These are phyloP conservation scores for Schizophyllum amplum DNA, from an alignment of 1,284 basidiomycete species.

Conservation along the genomic window DNA sequence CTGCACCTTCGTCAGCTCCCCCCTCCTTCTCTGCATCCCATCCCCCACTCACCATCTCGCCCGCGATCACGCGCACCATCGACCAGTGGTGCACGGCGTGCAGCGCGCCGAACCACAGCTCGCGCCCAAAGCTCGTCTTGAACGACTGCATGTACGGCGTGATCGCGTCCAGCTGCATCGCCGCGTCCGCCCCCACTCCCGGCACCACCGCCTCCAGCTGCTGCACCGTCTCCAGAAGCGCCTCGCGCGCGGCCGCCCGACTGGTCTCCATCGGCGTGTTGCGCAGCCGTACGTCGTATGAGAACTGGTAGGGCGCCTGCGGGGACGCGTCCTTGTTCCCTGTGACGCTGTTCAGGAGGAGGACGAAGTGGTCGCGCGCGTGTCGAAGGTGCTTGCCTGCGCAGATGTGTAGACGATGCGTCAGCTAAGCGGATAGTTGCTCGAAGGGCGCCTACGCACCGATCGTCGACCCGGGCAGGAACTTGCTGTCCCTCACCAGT, in stretches of 20 bases:
- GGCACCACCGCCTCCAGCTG: conserved; percentile 48
- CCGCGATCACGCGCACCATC: conserved; percentile 76
- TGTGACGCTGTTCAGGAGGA: conserved; percentile 50
- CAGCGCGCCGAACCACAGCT: conserved; percentile 81
- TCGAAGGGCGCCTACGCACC: conserved; percentile 32
- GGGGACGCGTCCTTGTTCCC: conserved; percentile 42
- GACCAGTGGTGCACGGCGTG: conserved; percentile 85
- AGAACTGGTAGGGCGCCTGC: conserved; percentile 16
- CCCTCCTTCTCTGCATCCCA: conserved; percentile 33
- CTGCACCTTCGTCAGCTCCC: conserved; percentile 25
- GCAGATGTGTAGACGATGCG: conserved; percentile 5
- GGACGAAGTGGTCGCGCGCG: conserved; percentile 70
- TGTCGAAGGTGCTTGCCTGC: conserved; percentile 77
- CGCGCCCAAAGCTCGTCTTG: conserved; percentile 71
- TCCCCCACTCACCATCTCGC: conserved; percentile 55
- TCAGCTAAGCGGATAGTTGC: not conserved
- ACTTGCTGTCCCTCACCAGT: conserved; percentile 55
- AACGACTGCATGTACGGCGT: conserved; percentile 71
- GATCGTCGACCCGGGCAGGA: conserved; percentile 75
- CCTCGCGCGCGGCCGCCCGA: conserved; percentile 46
- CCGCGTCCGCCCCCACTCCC: conserved; percentile 13
- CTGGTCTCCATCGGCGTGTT: conserved; percentile 78
- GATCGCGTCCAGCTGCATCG: conserved; percentile 62
- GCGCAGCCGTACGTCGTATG: conserved; percentile 66
- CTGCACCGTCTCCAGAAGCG: conserved; percentile 47